Evolutionary conservation across 164 flowering plant species (phyloP), one percentile per base, ranked within the genome.

Genomic region (Euptelea pleiosperma): DNA sequence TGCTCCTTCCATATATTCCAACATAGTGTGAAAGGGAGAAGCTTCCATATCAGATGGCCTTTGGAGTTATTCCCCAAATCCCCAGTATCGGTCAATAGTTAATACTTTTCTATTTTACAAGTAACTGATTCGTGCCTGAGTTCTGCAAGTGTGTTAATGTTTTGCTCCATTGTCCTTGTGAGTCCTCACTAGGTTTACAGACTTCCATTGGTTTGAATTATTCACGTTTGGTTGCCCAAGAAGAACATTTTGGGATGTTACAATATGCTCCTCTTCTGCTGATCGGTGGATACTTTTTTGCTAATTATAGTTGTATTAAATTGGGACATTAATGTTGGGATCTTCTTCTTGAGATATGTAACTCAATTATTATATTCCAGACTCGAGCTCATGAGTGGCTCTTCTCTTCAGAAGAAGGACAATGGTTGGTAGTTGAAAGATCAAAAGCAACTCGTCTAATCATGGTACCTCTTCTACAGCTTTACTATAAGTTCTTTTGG

Each of bases 361-460:
- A 70, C 69, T 63, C 55, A 53, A 49, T 42, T 65, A 29, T 63
- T 68, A 63, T 64, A 70, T 81, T 75, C 64, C 86, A 92, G 98
- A 67, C 66, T 48, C 80, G 98, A 58, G 76, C 82, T 71, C 86
- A 74, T 72, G 98, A 89, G 58, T 93, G 98, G 98, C 82, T 93
- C 35, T 89, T 84, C 79, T 79, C 88, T 55, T 87, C 96, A 22
- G 96, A 86, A 73, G 98, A 87, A 79, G 98, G 98, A 47, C 98
- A 89, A 69, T 93, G 98, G 97, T 11, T 70, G 47, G 76, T 93
- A 22, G 93, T 86, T 67, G 87, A 82, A 71, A 93, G 83, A 69
- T 77, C 92, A 52, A 83, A 82, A 72, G 85, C 94, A 51, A 94
- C 91, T 66, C 95, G 98, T 40, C 75, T 93, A 30, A 70, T 87